Evolutionary conservation across 192 early-diverging fungal species (phyloP), one percentile per base, ranked within the genome.

Genomic region (Dimargaris verticillata): DNA sequence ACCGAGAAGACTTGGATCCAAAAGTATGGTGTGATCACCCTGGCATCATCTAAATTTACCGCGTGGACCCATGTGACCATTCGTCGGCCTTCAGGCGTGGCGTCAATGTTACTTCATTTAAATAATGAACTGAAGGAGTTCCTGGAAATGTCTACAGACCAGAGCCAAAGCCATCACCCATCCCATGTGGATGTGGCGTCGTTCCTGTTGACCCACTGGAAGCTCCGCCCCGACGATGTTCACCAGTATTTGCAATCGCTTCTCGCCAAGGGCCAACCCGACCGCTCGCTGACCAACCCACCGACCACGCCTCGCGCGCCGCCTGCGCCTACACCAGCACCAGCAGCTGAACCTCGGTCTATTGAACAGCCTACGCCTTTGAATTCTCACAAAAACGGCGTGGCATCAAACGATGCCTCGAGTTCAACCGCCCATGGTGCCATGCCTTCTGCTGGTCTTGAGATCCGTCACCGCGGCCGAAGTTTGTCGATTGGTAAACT

Each of bases 21-120:
- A 66, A 90, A 91, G 55, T 87, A 89, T 62, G 80, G 84, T 28
- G 74, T 98, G 28, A 68, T 98, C 24, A 91, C 92, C 3, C 72
- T 93, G 15, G 74, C 73, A 33, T 80, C 84, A 0, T 77, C 82
- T 53, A 81, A 75, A 24, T 73, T 73, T 12, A 69, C 79, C 13
- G 82, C 83, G 0, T 84, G 90, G 87, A 81, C 80, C 1, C 85
- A 95, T 70, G 81, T 93, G 53, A 83, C 77, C 1, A 76, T 93
- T 28, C 87, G 93, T 33, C 75, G 89, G 49, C 83, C 91, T 0
- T 84, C 87, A 26, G 91, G 88, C 13, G 86, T 83, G 0, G 74
- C 85, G 0, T 80, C 83, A 1, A 79, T 89, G 28, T 66, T 84
- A 42, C 60, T 70, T 5, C 61, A 76, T 38, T 67, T 76, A 26